Percentiles rank a stretch among this genome's conserved stretches.
Conservation (phyloP, 78 protist species). For the Tieghemostelium lacteum region DNA sequence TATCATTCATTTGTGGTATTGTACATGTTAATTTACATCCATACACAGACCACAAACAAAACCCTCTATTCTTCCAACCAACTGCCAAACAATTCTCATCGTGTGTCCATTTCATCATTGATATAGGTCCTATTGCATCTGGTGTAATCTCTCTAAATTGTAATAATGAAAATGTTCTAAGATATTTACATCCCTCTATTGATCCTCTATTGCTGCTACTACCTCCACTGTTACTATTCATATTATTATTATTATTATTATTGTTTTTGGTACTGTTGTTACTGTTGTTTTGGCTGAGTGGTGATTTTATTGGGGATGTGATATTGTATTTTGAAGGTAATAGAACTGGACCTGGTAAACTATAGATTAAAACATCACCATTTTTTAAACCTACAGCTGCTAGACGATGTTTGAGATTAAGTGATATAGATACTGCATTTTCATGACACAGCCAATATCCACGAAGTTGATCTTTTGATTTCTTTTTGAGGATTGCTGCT, state of each 20-base stretch:
- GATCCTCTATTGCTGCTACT: not conserved
- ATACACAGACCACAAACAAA: conserved; percentile 79
- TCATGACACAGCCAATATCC: conserved; percentile 43
- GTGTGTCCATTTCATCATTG: conserved; percentile 72
- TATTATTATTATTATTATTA: conserved; percentile 10
- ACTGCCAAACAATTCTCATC: conserved; percentile 79
- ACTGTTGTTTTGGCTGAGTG: not conserved
- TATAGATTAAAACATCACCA: conserved; percentile 69
- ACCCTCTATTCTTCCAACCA: conserved; percentile 79
- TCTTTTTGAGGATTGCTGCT: conserved; percentile 51
- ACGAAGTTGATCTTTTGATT: conserved; percentile 41
- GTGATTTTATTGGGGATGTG: not conserved
- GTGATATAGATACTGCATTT: conserved; percentile 37
- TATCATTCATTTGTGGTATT: conserved; percentile 80
- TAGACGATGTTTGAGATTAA: conserved; percentile 50
- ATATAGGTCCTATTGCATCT: conserved; percentile 70
- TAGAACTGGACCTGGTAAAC: conserved; percentile 55
- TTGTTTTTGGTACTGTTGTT: not conserved
- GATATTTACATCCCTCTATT: conserved; percentile 16
- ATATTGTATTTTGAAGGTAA: not conserved
- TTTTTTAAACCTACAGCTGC: conserved; percentile 76
- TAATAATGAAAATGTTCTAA: conserved; percentile 57
- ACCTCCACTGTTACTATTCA: conserved; percentile 1
- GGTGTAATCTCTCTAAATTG: conserved; percentile 75
- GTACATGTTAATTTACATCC: conserved; percentile 83